Conservation (phyloP, 352 stramenopile species). For the Pythium guiyangense region DNA sequence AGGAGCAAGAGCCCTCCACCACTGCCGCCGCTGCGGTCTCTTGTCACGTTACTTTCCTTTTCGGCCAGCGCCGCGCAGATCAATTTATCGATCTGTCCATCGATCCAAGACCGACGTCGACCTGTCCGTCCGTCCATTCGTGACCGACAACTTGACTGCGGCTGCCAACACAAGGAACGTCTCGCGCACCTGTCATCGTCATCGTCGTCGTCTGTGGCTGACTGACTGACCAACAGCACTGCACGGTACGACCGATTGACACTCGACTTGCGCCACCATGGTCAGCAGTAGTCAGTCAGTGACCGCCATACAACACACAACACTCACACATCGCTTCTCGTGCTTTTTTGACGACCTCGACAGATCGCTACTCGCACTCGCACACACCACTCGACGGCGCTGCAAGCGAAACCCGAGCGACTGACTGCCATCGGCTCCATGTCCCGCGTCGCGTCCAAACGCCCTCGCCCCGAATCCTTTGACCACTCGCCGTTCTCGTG, state of each 20-base stretch:
- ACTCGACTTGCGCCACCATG: too few species aligned
- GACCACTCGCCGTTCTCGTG: background rate
- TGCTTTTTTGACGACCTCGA: background rate
- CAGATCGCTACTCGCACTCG: background rate
- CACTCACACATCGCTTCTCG: too few species aligned
- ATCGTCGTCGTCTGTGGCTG: too few species aligned
- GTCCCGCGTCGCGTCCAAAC: conserved; percentile 10
- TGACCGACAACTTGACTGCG: background rate
- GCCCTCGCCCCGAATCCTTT: conserved; percentile 4
- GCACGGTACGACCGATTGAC: background rate
- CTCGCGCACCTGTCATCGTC: too few species aligned
- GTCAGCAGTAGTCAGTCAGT: too few species aligned
- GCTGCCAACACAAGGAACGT: too few species aligned
- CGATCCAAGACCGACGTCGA: background rate
- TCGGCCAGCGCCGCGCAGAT: conserved; percentile 11
- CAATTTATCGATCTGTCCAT: background rate
- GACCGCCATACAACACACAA: too few species aligned
- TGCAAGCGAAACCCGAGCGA: too few species aligned
- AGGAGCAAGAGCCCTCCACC: too few species aligned
- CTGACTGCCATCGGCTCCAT: background rate
- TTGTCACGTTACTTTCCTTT: conserved; percentile 16
- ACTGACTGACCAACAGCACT: background rate
- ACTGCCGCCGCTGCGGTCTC: too few species aligned
- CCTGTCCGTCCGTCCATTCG: background rate
- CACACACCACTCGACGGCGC: too few species aligned